phyloP scores from a whole-genome alignment of 164 flowering plant species.

The Umbellularia californica region DNA sequence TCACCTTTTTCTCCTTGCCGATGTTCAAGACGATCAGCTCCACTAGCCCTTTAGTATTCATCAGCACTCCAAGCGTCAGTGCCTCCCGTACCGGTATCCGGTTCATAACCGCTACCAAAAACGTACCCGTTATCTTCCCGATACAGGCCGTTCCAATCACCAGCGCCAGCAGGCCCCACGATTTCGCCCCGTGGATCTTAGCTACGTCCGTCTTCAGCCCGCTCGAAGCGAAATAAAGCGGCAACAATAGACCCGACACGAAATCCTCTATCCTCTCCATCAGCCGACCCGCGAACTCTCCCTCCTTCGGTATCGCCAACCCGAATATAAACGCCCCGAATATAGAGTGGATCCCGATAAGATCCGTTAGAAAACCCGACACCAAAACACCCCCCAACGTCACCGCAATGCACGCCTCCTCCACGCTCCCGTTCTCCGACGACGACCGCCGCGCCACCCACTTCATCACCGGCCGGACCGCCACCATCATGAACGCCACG shows the following conservation, averaged over 20 bases:
- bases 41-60: conserved; percentile 32
- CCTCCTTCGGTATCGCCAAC: conserved; percentile 35
- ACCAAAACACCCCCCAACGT: conserved; percentile 37
- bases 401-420: conserved; percentile 45
- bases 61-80: conserved; percentile 28
- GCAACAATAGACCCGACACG: conserved; percentile 37
- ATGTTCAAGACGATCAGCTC: conserved; percentile 47
- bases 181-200: conserved; percentile 26
- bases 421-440: conserved; percentile 20
- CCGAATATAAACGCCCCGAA: conserved; percentile 53
- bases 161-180: conserved; percentile 43
- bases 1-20: conserved; percentile 27
- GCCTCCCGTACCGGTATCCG: conserved; percentile 26
- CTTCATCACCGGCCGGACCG: conserved; percentile 42
- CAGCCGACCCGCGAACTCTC: conserved; percentile 30
- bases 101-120: conserved; percentile 33
- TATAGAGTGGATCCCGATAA: conserved; percentile 44
- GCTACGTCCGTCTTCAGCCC: conserved; percentile 44
- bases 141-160: conserved; percentile 37
- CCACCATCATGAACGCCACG: conserved; percentile 44
- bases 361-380: conserved; percentile 39
- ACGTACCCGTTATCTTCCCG: conserved; percentile 61
- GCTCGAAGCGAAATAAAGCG: conserved; percentile 46
- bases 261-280: conserved; percentile 42
- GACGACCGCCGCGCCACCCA: conserved; percentile 45